These are phyloP conservation scores for Cyclotella baltica DNA, from an alignment of 108 stramenopile genomes.

Conservation along the genomic window DNA sequence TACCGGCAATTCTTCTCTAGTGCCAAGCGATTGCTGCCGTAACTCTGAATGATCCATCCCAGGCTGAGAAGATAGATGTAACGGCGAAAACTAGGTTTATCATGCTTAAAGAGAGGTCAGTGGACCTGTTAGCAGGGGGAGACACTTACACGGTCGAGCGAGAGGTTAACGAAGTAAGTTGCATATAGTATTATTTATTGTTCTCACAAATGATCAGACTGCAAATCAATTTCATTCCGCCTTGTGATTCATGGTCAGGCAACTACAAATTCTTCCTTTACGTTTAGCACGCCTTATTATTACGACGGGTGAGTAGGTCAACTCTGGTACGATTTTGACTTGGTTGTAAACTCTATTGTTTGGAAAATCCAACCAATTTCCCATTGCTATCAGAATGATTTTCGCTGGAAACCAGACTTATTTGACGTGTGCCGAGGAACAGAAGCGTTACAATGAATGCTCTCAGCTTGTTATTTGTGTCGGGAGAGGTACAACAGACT, in stretches of 20 bases:
- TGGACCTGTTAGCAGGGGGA: not conserved
- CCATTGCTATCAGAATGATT: too few relatives aligned
- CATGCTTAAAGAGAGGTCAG: not conserved
- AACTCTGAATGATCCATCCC: not conserved
- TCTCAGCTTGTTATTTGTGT: slow-evolving; percentile 34
- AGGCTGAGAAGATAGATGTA: not conserved
- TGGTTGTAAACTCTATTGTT: too few relatives aligned
- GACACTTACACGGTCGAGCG: slow-evolving; percentile 21
- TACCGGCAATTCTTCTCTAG: too few relatives aligned
- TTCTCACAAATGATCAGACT: too few relatives aligned
- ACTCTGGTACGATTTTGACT: too few relatives aligned
- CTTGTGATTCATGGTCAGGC: too few relatives aligned
- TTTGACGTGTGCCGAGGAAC: slow-evolving; percentile 50
- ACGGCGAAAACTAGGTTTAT: not conserved
- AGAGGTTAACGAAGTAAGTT: slow-evolving; percentile 21
- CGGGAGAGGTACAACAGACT: not conserved
- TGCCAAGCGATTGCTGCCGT: slow-evolving; percentile 21
- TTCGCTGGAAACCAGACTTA: slow-evolving; percentile 33
- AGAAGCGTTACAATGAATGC: slow-evolving; percentile 28
- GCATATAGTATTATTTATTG: too few relatives aligned
- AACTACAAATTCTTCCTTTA: not conserved
- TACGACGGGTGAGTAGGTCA: too few relatives aligned
- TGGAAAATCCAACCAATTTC: too few relatives aligned
- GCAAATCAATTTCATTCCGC: too few relatives aligned
- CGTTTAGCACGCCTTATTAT: slow-evolving; percentile 19